Percentiles rank a stretch among this genome's conserved stretches.
Conservation (phyloP, 768 basidiomycete species). For the Cystofilobasidium ferigula region DNA sequence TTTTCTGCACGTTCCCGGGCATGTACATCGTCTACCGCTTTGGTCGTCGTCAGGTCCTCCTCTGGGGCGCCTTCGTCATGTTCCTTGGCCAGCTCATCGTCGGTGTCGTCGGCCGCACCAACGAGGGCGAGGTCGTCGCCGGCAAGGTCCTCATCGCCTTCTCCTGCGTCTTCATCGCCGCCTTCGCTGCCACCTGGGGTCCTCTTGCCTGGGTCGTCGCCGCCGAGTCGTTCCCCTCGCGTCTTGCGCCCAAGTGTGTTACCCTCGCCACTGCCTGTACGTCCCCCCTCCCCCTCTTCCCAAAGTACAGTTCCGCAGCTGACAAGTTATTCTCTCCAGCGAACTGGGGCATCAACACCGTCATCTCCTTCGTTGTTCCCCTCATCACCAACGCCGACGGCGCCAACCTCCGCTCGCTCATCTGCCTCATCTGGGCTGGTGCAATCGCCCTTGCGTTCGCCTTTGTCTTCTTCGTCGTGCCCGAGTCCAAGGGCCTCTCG, state of each 20-base stretch:
- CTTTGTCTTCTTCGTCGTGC: conserved; percentile 23
- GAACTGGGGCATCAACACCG: neutral
- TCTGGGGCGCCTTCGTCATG: conserved; percentile 23
- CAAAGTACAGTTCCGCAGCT: too few relatives aligned
- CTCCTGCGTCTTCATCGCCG: conserved; percentile 38
- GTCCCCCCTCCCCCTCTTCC: conserved; percentile 29
- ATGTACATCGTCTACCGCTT: conserved; percentile 26
- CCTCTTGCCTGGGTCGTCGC: conserved; percentile 38
- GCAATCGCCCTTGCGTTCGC: conserved; percentile 31
- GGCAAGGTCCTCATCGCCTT: conserved; percentile 39
- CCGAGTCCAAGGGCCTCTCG: conserved; percentile 26
- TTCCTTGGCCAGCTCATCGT: conserved; percentile 23
- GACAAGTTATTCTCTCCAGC: neutral
- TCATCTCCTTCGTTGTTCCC: conserved; percentile 39
- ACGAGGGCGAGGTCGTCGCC: conserved; percentile 32
- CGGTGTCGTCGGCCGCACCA: conserved; percentile 35
- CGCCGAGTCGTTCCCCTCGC: conserved; percentile 38
- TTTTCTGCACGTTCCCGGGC: conserved; percentile 22
- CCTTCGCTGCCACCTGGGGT: conserved; percentile 36
- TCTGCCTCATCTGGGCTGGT: conserved; percentile 38
- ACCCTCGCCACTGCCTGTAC: conserved; percentile 38
- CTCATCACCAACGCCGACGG: conserved; percentile 26
- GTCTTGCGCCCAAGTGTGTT: conserved; percentile 36
- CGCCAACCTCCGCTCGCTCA: conserved; percentile 35
- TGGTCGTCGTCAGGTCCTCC: conserved; percentile 22